Percentiles rank a stretch among this genome's conserved stretches.
Conservation (phyloP, 2,329 filamentous ascomycete genomes). For the Alternaria sp. region DNA sequence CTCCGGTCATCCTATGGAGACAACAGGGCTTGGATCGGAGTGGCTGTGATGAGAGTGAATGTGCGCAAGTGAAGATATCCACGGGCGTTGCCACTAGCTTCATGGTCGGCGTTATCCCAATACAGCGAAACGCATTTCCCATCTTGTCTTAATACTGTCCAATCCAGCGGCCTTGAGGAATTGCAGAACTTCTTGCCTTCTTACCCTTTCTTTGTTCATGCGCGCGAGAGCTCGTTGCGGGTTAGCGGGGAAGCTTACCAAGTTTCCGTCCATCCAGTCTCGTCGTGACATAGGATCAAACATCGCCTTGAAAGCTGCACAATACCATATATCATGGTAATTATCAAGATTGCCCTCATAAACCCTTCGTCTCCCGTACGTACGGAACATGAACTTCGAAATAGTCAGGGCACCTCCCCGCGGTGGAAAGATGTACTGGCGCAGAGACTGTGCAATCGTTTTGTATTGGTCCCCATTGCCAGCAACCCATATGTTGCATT, state of each 20-base stretch:
- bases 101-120: rapidly evolving
- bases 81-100: too few species aligned
- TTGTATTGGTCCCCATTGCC: too few species aligned
- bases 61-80: not conserved
- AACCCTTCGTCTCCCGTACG: not conserved
- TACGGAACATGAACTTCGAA: not conserved
- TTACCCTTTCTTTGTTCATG: not conserved
- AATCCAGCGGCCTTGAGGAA: not conserved
- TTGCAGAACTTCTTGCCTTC: not conserved
- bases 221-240: not conserved
- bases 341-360: not conserved
- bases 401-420: not conserved
- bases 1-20: too few species aligned
- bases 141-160: not conserved
- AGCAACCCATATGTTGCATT: not conserved
- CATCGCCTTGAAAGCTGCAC: not conserved
- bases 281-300: not conserved
- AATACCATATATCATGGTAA: not conserved
- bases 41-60: not conserved
- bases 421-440: not conserved
- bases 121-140: not conserved
- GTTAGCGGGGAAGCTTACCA: not conserved
- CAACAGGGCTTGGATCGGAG: too few species aligned
- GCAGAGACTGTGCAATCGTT: not conserved
- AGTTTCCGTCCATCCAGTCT: not conserved